A percentile compares a stretch with the other conserved stretches of the same genome.
Conservation (phyloP, 179 eudicot species). For the Patellifolia procumbens region DNA sequence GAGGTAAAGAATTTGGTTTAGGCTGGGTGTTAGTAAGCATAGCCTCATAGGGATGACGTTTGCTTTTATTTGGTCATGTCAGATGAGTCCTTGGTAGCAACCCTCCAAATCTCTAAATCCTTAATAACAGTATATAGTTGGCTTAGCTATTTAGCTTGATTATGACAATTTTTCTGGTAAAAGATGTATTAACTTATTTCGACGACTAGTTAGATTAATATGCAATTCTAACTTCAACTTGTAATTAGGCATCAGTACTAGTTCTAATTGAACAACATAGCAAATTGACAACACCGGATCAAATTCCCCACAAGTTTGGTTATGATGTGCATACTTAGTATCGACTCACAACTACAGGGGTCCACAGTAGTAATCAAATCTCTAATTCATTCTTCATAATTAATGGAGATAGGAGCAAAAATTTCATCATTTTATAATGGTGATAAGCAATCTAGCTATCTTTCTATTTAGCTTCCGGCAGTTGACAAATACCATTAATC, state of each 20-base stretch:
- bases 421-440: not conserved
- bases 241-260: not conserved
- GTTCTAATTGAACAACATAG: not conserved
- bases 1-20: not conserved
- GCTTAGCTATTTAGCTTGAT: not conserved
- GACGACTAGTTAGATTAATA: not conserved
- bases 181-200: not conserved
- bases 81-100: too few relatives aligned
- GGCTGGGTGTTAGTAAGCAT: not conserved
- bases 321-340: slow-evolving; percentile 2
- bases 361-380: not conserved
- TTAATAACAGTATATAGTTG: not conserved
- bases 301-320: not conserved
- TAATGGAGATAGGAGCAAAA: not conserved
- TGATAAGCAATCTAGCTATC: not conserved
- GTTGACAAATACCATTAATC: not conserved
- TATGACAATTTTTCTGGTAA: not conserved
- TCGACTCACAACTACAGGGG: not conserved
- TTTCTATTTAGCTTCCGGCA: not conserved
- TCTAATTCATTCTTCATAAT: too few relatives aligned
- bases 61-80: not conserved
- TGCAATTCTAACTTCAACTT: not conserved
- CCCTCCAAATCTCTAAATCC: not conserved
- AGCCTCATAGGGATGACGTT: not conserved
- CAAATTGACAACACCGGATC: slow-evolving; percentile 16